Conservation (phyloP, 2,329 filamentous ascomycete genomes). For the Fusarium sp. region DNA sequence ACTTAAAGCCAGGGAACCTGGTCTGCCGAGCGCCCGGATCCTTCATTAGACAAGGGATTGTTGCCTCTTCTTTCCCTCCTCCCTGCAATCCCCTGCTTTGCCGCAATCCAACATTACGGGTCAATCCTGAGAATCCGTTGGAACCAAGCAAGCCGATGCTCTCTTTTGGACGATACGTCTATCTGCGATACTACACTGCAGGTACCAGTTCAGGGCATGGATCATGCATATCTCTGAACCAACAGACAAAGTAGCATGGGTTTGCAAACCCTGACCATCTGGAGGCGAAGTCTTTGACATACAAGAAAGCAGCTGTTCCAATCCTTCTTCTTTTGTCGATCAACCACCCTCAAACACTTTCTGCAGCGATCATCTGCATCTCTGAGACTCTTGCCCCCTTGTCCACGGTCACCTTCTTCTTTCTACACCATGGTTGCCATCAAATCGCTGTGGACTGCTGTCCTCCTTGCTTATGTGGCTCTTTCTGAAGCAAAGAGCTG, state of each 20-base stretch:
- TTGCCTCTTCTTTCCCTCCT: no score
- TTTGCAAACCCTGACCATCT: neutral
- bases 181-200: constrained; percentile 1
- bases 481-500: constrained; percentile 15
- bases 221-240: constrained; percentile 2
- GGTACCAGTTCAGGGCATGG: neutral
- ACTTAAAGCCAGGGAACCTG: neutral
- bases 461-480: constrained; percentile 9
- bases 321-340: constrained; percentile 18
- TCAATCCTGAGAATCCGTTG: neutral
- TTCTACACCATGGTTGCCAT: constrained; percentile 12
- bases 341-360: neutral
- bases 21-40: constrained; percentile 7
- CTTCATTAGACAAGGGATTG: neutral
- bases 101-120: neutral
- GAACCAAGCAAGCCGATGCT: neutral
- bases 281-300: neutral
- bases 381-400: constrained; percentile 5
- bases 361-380: neutral
- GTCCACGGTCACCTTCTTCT: neutral
- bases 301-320: constrained; percentile 7
- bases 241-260: neutral
- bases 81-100: constrained; percentile 1
- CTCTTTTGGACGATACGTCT: neutral
- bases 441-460: constrained; percentile 15